Evolutionary conservation across 306 rosid genomes (phyloP), one percentile per base, ranked within the genome.

Genomic region (Pterocarpus santalinus): DNA sequence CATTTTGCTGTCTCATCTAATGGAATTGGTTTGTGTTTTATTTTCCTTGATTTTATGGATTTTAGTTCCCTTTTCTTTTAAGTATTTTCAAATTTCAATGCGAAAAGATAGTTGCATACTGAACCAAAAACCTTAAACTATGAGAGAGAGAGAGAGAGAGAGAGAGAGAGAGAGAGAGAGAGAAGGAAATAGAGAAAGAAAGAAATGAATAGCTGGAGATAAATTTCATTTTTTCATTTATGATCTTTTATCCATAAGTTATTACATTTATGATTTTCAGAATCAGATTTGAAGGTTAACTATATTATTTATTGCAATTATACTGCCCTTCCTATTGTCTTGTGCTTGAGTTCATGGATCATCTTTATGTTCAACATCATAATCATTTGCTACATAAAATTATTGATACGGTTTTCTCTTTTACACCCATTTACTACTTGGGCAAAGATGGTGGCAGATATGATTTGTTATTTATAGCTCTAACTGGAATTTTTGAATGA

Each of bases 401-500:
- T 35, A 74, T 74, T 63, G 36, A 57, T 56, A 38, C 11, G 61
- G 16, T 62, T 39, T 56, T n/a, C 53, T 41, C 47, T 53, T 46
- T 64, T 69, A 30, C 73, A 58, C 57, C 66, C 62, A 22, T 83
- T 64, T 76, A 14, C 28, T 70, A 13, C 53, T 53, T 72, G 16
- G 60, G 75, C 46, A 39, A 65, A 67, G 65, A 62, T 35, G 65
- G 70, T 56, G 62, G 56, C 55, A 32, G 47, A 82, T 66, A 49
- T 47, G 41, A 72, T 64, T 80, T 80, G 58, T 77, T 36, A 43
- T 60, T 43, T 80, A 66, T 80, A 12, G 63, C 63, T 77, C 66
- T 68, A n/a, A 9, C 63, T 62, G 74, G 47, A 80, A 58, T 77
- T 71, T 69, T 33, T 82, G 44, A 70, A 60, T 72, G 77, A 71